phyloP scores from a whole-genome alignment of 2,329 filamentous ascomycete species.

The Hortaea werneckii region DNA sequence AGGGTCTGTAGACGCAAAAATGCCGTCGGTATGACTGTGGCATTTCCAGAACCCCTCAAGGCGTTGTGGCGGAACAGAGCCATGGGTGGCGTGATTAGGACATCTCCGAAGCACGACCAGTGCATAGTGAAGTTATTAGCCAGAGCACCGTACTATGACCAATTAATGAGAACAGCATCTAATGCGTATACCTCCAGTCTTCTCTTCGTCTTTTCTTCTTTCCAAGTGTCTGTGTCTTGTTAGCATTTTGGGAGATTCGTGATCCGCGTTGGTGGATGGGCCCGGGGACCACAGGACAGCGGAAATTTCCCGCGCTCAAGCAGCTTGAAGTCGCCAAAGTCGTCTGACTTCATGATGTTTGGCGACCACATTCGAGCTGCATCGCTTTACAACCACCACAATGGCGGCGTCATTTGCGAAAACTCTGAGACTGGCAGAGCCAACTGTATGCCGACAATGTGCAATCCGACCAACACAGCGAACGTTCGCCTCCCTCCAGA shows the following conservation, averaged over 20 bases:
- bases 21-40: background rate
- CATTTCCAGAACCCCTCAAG: background rate
- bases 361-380: background rate
- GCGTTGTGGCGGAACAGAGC: background rate
- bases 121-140: too few species aligned
- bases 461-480: constrained; percentile 9
- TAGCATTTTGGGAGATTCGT: too few species aligned
- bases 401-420: constrained; percentile 9
- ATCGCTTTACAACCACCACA: constrained; percentile 1
- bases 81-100: too few species aligned
- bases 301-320: background rate
- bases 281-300: background rate
- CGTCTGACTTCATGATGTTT: background rate
- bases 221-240: too few species aligned
- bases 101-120: too few species aligned
- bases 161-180: background rate
- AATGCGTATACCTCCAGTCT: background rate
- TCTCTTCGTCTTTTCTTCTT: background rate
- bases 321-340: background rate
- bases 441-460: constrained; percentile 17
- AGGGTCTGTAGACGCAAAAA: too few species aligned
- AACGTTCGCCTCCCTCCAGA: constrained; percentile 12
- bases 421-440: constrained; percentile 10
- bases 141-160: too few species aligned
- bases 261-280: background rate